Conservation (phyloP, 148 eudicot genomes). For the Nyssa sinensis region DNA sequence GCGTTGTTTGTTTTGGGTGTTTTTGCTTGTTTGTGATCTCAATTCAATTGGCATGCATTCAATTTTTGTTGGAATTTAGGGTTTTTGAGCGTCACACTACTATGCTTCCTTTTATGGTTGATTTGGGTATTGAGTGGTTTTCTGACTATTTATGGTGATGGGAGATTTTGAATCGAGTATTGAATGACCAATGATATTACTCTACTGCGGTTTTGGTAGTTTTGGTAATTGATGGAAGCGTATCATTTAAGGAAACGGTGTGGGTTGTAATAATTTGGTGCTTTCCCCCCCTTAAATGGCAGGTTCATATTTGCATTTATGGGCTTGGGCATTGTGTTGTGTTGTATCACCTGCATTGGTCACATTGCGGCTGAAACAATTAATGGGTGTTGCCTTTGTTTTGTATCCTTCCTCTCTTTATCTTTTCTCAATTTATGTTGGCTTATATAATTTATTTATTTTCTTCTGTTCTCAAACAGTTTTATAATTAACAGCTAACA, state of each 20-base stretch:
- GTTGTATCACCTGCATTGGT: slow-evolving; percentile 66
- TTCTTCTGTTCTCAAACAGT: background rate
- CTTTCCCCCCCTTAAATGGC: slow-evolving; percentile 22
- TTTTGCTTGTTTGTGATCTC: background rate
- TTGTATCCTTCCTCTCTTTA: slow-evolving; percentile 55
- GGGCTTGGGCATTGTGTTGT: slow-evolving; percentile 57
- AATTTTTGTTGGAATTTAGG: background rate
- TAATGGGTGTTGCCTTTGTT: slow-evolving; percentile 77
- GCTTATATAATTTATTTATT: background rate
- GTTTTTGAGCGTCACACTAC: background rate
- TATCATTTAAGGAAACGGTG: no score
- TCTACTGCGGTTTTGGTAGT: background rate
- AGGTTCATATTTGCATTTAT: slow-evolving; percentile 77
- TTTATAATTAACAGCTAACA: background rate
- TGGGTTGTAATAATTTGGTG: background rate
- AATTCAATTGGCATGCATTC: background rate
- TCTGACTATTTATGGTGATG: background rate
- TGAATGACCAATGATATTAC: background rate
- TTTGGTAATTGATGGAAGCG: background rate
- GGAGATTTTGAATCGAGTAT: background rate
- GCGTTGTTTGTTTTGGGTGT: background rate
- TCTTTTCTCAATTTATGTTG: background rate
- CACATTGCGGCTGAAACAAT: slow-evolving; percentile 80
- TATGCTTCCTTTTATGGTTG: background rate
- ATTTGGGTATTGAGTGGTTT: background rate